Conservation (phyloP, 805 yeast species). For the Myxozyma sirexii region DNA sequence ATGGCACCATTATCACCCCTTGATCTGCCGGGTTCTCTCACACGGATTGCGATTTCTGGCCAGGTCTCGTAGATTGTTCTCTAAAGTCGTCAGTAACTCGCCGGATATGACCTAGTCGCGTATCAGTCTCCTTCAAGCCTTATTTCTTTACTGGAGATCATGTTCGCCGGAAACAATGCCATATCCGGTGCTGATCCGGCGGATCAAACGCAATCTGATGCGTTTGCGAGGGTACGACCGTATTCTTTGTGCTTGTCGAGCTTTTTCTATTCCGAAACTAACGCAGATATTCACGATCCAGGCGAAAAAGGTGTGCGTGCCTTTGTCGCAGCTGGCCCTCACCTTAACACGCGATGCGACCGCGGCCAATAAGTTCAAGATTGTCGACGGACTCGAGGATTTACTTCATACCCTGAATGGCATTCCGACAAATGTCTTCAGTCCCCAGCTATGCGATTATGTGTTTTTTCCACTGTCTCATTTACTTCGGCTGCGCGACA, state of each 20-base stretch:
- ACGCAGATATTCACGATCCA: background rate
- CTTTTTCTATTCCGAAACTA: background rate
- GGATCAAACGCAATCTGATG: conserved; percentile 1
- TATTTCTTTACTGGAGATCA: background rate
- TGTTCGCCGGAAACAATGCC: background rate
- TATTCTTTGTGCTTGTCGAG: background rate
- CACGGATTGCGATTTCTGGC: background rate
- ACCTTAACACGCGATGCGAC: conserved; percentile 12
- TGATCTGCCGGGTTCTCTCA: no score
- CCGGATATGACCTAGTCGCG: background rate
- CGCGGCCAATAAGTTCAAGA: conserved; percentile 19
- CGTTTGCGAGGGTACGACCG: background rate
- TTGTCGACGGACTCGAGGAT: conserved; percentile 30
- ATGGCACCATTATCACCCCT: no score
- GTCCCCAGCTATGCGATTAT: conserved; percentile 55
- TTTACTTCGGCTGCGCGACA: conserved; percentile 51
- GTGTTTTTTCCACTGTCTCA: conserved; percentile 63
- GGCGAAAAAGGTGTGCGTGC: conserved; percentile 24
- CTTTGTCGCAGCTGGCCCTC: conserved; percentile 24
- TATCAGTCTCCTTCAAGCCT: background rate
- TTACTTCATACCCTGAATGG: conserved; percentile 20
- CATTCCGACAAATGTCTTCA: conserved; percentile 19
- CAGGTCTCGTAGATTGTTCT: no score
- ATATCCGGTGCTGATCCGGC: background rate
- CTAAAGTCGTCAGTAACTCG: no score